These are phyloP conservation scores for Arachis monticola DNA, from an alignment of 331 rosid species.

Conservation along the genomic window DNA sequence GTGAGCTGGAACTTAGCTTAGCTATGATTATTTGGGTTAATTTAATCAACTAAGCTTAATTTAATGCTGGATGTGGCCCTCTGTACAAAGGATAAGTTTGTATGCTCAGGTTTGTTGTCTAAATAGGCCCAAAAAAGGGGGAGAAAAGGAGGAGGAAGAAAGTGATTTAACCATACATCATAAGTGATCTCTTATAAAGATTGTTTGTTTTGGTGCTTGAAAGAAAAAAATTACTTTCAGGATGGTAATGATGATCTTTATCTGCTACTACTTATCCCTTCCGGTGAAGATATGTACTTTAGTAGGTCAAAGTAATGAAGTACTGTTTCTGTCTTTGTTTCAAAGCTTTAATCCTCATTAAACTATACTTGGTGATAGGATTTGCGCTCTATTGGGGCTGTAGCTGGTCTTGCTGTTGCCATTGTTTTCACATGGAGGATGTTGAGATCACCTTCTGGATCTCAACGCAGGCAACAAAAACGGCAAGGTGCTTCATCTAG, in stretches of 20 bases:
- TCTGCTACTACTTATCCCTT: constrained; percentile 1
- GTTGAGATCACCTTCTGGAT: constrained; percentile 66
- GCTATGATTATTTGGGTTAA: neutral
- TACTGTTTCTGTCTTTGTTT: constrained; percentile 30
- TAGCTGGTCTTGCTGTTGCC: constrained; percentile 91
- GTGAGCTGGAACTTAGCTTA: neutral
- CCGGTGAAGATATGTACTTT: constrained; percentile 3
- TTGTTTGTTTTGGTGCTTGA: constrained; percentile 9
- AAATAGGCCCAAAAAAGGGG: neutral
- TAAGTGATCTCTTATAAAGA: constrained; percentile 5
- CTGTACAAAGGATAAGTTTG: constrained; percentile 18
- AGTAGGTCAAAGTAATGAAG: constrained; percentile 16
- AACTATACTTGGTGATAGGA: constrained; percentile 59
- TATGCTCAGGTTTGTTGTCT: constrained; percentile 18
- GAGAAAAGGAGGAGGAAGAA: neutral
- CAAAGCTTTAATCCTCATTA: constrained; percentile 30
- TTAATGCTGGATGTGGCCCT: constrained; percentile 9
- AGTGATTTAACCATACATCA: neutral
- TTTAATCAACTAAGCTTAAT: constrained; percentile 24
- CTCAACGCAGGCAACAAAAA: constrained; percentile 76
- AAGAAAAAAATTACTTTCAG: neutral
- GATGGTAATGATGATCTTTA: neutral
- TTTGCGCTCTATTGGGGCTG: constrained; percentile 77
- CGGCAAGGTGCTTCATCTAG: constrained; percentile 70
- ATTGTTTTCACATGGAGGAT: constrained; percentile 92